phyloP scores from a whole-genome alignment of 1,139 yeast species.

The Saccharomyces uvarum region DNA sequence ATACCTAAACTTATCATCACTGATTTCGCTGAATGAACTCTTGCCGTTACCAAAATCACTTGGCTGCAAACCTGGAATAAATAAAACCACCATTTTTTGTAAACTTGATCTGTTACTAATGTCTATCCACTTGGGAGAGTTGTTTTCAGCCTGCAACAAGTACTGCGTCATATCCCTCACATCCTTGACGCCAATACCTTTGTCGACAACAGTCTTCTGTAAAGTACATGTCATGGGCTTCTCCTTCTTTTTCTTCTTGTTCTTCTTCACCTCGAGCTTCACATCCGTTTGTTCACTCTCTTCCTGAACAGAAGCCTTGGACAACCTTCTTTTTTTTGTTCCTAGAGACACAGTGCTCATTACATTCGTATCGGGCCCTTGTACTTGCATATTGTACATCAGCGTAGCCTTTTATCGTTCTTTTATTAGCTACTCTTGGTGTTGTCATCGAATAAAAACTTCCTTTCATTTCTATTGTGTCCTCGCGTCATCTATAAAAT shows the following conservation, averaged over 20 bases:
- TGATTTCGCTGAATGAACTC: not conserved
- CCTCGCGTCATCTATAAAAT: not conserved
- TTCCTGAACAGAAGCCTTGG: not conserved
- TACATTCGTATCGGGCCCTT: not conserved
- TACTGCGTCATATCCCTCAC: constrained; percentile 48
- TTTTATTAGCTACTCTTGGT: not conserved
- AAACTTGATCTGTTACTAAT: constrained; percentile 38
- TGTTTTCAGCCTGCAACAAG: constrained; percentile 38
- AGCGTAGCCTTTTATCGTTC: not conserved
- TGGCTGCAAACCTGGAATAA: constrained; percentile 59
- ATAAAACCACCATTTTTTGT: constrained; percentile 49
- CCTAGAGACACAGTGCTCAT: not conserved
- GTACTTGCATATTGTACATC: not conserved
- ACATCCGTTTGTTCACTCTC: not conserved
- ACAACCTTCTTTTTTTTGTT: not conserved
- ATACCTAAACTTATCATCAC: constrained; percentile 28
- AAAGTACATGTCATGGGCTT: constrained; percentile 32
- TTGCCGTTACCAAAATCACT: constrained; percentile 34
- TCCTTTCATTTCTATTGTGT: not conserved
- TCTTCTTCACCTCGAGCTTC: constrained; percentile 7
- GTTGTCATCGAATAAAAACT: not conserved
- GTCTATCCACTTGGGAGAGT: constrained; percentile 38
- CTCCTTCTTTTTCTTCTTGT: constrained; percentile 40
- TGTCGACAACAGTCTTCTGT: constrained; percentile 21
- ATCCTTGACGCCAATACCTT: constrained; percentile 36